Conservation (phyloP, 2,329 filamentous ascomycete species). For the Ophiocordyceps camponoti-floridani region DNA sequence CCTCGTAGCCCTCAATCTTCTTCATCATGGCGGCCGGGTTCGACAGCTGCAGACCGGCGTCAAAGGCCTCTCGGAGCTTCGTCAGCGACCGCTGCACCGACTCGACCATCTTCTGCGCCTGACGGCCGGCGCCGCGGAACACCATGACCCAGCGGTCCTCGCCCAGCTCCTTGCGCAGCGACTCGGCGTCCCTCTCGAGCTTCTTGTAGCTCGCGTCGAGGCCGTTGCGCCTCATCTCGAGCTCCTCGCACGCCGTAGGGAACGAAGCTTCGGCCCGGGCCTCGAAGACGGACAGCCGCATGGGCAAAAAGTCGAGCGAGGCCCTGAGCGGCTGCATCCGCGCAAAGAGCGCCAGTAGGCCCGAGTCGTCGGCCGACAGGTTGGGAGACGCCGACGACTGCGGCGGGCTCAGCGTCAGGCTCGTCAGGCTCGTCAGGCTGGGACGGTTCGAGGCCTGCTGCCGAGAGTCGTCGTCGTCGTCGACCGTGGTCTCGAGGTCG, state of each 20-base stretch:
- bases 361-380: slow-evolving; percentile 64
- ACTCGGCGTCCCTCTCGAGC: slow-evolving; percentile 79
- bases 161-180: slow-evolving; percentile 71
- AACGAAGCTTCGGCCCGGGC: slow-evolving; percentile 61
- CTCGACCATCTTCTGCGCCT: slow-evolving; percentile 93
- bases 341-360: slow-evolving; percentile 76
- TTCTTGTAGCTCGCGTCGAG: slow-evolving; percentile 79
- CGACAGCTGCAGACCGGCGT: slow-evolving; percentile 54
- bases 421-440: slow-evolving; percentile 47
- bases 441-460: slow-evolving; percentile 44
- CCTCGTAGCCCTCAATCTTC: slow-evolving; percentile 84
- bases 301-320: slow-evolving; percentile 87
- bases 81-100: slow-evolving; percentile 75
- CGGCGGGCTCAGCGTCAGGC: slow-evolving; percentile 40
- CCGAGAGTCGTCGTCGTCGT: slow-evolving; percentile 42
- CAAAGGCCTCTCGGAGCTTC: slow-evolving; percentile 67
- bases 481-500: slow-evolving; percentile 82
- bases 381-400: slow-evolving; percentile 38
- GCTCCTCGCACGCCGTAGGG: slow-evolving; percentile 77
- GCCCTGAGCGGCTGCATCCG: slow-evolving; percentile 88
- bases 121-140: slow-evolving; percentile 78
- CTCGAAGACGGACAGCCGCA: slow-evolving; percentile 80
- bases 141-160: slow-evolving; percentile 95
- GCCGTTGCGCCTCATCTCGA: slow-evolving; percentile 54
- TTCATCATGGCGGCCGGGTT: slow-evolving; percentile 55